Evolutionary conservation across 257 asterid genomes (phyloP), one percentile per base, ranked within the genome.

Genomic region (Fraxinus anomala): DNA sequence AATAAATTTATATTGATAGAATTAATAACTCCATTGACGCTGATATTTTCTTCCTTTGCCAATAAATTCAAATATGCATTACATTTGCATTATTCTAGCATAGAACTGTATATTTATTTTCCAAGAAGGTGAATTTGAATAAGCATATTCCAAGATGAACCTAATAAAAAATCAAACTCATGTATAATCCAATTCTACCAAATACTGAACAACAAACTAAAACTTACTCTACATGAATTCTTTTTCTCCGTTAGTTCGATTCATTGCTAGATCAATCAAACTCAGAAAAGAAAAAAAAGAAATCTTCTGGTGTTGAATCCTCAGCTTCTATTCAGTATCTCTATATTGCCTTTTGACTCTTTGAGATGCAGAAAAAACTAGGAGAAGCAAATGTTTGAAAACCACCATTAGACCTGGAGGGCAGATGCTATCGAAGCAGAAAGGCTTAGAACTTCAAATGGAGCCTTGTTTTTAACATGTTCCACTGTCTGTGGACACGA

Each of bases 401-500:
- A 63, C 21, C 49, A 78, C 68, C 14, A 17, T 82, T 88, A 94
- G 73, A 94, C 92, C 89, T 88, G 97, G 75, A 95, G 97, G 6
- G 93, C 86, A 54, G 99, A 84, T 39, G 99, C 92, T 82, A 92
- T 94, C 31, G 92, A 86, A 77, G 92, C 94, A 31, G 98, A 91
- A 34, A 94, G 96, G 85, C 98, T 92, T 79, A 94, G 80, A 76
- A 94, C 88, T 87, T 94, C 96, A 70, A 92, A 94, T 0, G 97
- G 99, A 47, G 89, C 73, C 78, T 80, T 90, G 86, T 88, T 80
- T 82, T 89, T 91, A 76, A 94, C 99, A 72, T 89, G 90, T 86
- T 86, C 87, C 82, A 92, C 98, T 0, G 99, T 94, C 75, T 75
- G 87, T 1, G 99, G 98, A 83, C 99, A 94, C 19, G 98, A 94